Evolutionary conservation across 805 yeast genomes (phyloP), one percentile per base, ranked within the genome.

Genomic region (Starmerella tilneyi): DNA sequence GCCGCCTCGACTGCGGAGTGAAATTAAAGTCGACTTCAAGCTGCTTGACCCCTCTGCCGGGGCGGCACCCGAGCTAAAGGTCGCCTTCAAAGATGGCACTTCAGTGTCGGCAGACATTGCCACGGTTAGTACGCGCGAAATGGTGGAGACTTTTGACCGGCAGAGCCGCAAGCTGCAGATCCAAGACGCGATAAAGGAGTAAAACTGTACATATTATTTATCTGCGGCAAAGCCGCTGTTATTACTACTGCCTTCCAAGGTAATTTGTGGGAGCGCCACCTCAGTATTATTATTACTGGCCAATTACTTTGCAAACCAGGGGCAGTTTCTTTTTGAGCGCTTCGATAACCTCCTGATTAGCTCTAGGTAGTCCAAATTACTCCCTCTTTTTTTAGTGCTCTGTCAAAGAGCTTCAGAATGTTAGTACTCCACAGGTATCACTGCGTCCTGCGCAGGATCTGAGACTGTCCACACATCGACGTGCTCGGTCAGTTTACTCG

Each of bases 161-260:
- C 94, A 88, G 59, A 84, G 95, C 9, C 76, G 94, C 63, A 74
- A 76, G 56, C 65, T 88, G 55, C 78, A 78, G 48, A 70, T 86
- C 55, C 71, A 82, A 57, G 94, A 85, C 35, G 43, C 58, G 5
- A 50, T 56, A 34, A 48, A 46, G 34, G 58, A 51, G 50, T 56
- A 39, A 41, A 6, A 12, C 32, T 41, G 37, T 30, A 31, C 9
- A 22, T 17, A 22, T 20, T n/a, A 21, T 30, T 5, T 15, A 23
- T 41, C 15, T 41, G 13, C n/a, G n/a, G n/a, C n/a, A n/a, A n/a
- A n/a, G n/a, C n/a, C n/a, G n/a, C n/a, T n/a, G n/a, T 24, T 20
- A 37, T 16, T 4, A 26, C 21, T n/a, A 11, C 17, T 9, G 3
- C 16, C 8, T 28, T 17, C n/a, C n/a, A n/a, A n/a, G n/a, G n/a